Percentiles rank a stretch among this genome's conserved stretches.
These are phyloP conservation scores for Trichoderma simmonsii DNA, from an alignment of 2,329 filamentous ascomycete genomes.

Conservation along the genomic window DNA sequence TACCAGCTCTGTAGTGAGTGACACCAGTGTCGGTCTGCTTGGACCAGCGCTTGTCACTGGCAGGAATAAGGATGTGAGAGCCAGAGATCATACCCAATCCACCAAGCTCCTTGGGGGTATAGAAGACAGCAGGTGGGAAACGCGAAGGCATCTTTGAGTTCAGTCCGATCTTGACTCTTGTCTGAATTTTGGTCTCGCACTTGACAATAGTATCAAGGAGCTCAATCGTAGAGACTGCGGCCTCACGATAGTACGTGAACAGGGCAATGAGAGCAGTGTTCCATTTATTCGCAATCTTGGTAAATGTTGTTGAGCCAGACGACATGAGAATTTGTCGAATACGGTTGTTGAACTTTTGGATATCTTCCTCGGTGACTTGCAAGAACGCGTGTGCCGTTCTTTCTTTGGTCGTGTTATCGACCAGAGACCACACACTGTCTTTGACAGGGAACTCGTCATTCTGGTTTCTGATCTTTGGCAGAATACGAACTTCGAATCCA, in stretches of 20 bases:
- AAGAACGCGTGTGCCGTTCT: slow-evolving; percentile 96
- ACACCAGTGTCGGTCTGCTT: slow-evolving; percentile 98
- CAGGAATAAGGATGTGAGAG: slow-evolving; percentile 94
- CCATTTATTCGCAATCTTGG: slow-evolving; percentile 99
- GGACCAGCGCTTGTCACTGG: slow-evolving; percentile 96
- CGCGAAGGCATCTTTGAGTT: slow-evolving; percentile 99
- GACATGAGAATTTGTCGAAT: slow-evolving; percentile 99
- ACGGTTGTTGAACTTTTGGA: slow-evolving; percentile 98
- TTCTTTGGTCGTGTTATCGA: slow-evolving; percentile 95
- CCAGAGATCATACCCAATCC: slow-evolving; percentile 98
- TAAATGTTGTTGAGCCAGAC: slow-evolving; percentile 98
- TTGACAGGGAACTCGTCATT: slow-evolving; percentile 97
- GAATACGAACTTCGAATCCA: slow-evolving; percentile 92
- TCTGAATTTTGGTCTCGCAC: slow-evolving; percentile 99
- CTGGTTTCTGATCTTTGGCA: slow-evolving; percentile 91
- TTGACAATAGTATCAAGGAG: slow-evolving; percentile 97
- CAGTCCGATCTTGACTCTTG: slow-evolving; percentile 94
- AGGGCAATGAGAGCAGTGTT: slow-evolving; percentile 95
- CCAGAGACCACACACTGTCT: slow-evolving; percentile 96
- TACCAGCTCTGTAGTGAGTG: slow-evolving; percentile 93
- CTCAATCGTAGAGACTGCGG: slow-evolving; percentile 90
- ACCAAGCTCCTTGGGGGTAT: slow-evolving; percentile 96
- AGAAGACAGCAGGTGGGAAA: slow-evolving; percentile 97
- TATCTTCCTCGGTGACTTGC: slow-evolving; percentile 96
- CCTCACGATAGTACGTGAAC: slow-evolving; percentile 98